These are phyloP conservation scores for Inonotus obliquus DNA, from an alignment of 1,284 basidiomycete species.

Conservation along the genomic window DNA sequence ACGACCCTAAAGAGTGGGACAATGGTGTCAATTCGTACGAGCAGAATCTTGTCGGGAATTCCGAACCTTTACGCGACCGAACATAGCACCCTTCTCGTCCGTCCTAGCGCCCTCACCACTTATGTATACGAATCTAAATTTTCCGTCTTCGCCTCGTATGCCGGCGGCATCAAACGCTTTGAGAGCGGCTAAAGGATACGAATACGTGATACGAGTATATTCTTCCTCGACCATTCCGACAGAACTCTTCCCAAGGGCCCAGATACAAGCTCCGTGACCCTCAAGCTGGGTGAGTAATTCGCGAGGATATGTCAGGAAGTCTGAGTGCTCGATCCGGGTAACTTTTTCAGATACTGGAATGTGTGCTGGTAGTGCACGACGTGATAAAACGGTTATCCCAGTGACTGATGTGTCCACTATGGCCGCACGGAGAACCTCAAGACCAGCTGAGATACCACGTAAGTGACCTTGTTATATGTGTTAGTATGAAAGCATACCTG, in stretches of 20 bases:
- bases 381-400: conserved; percentile 32
- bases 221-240: conserved; percentile 32
- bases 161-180: conserved; percentile 30
- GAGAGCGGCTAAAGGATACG: conserved; percentile 31
- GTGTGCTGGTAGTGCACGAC: conserved; percentile 29
- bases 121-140: conserved; percentile 33
- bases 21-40: background rate
- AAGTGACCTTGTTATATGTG: background rate
- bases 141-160: conserved; percentile 24
- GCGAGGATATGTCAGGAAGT: conserved; percentile 33
- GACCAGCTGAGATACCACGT: conserved; percentile 30
- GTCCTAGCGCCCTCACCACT: conserved; percentile 32
- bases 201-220: conserved; percentile 35
- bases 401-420: conserved; percentile 31
- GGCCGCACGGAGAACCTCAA: conserved; percentile 35
- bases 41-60: background rate
- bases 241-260: conserved; percentile 34
- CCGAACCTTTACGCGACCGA: conserved; percentile 33
- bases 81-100: conserved; percentile 30
- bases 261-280: conserved; percentile 36
- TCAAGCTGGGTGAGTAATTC: conserved; percentile 30
- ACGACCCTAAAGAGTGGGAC: background rate
- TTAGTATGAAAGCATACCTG: conserved; percentile 25
- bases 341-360: conserved; percentile 28
- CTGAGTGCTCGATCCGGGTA: conserved; percentile 29